Percentiles rank a stretch among this genome's conserved stretches.
Conservation (phyloP, 495 filamentous ascomycete species). For the Choiromyces venosus region DNA sequence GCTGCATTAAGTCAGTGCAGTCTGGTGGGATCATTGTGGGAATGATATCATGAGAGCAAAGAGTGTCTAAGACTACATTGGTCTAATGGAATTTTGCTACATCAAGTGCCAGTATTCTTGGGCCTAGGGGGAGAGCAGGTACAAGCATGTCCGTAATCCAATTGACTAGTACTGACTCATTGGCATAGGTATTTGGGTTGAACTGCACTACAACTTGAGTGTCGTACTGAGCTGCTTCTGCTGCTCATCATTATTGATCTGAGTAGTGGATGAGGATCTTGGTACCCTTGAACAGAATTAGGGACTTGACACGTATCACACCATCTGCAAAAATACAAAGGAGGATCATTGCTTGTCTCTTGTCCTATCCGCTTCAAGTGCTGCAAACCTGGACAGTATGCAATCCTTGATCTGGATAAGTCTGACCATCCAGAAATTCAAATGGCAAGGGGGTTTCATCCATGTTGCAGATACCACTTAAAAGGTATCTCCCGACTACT, state of each 20-base stretch:
- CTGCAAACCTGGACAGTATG: background rate
- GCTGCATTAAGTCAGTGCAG: slow-evolving; percentile 6
- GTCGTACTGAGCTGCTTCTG: slow-evolving; percentile 5
- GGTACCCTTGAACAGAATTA: background rate
- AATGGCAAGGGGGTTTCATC: slow-evolving; percentile 4
- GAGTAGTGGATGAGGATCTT: background rate
- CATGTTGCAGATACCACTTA: background rate
- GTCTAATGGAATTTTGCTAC: slow-evolving; percentile 15
- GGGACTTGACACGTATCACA: background rate
- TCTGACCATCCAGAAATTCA: background rate
- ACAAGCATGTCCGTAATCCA: slow-evolving; percentile 13
- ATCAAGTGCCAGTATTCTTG: slow-evolving; percentile 3
- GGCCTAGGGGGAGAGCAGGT: slow-evolving; percentile 6
- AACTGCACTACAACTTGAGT: slow-evolving; percentile 10
- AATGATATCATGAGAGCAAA: slow-evolving; percentile 9
- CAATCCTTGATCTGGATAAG: background rate
- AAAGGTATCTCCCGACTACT: background rate
- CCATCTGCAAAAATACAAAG: background rate
- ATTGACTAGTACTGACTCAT: background rate
- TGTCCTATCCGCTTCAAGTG: background rate
- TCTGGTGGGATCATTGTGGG: slow-evolving; percentile 4
- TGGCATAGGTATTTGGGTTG: slow-evolving; percentile 11
- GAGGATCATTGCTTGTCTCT: background rate
- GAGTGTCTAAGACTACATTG: slow-evolving; percentile 3
- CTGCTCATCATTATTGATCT: background rate